These are phyloP conservation scores for Tilletia caries DNA, from an alignment of 1,284 basidiomycete species.

Conservation along the genomic window DNA sequence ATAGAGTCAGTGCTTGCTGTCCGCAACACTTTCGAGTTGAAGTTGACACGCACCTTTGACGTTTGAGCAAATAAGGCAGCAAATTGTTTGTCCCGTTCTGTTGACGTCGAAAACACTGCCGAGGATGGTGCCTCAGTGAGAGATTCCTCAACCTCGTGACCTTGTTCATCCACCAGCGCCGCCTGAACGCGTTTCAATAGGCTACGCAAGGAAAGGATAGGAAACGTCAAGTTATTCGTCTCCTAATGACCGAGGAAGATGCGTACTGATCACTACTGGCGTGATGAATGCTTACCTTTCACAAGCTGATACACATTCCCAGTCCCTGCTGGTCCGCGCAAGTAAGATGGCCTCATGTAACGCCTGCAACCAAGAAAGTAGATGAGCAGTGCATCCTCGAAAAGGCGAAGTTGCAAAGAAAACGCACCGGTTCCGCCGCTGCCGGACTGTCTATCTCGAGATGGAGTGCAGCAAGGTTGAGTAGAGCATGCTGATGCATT, in stretches of 20 bases:
- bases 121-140: not conserved
- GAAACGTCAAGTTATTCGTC: too few species aligned
- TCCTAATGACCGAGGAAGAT: not conserved
- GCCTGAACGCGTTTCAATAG: not conserved
- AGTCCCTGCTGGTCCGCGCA: not conserved
- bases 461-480: not conserved
- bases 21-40: not conserved
- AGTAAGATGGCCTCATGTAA: conserved; percentile 8
- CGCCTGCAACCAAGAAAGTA: not conserved
- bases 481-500: conserved; percentile 9
- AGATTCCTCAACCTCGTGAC: not conserved
- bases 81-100: not conserved
- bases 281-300: conserved; percentile 1
- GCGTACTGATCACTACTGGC: not conserved
- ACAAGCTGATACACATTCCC: conserved; percentile 9
- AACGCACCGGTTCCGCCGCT: not conserved
- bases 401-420: too few species aligned
- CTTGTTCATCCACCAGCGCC: not conserved
- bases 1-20: not conserved
- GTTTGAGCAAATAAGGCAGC: not conserved
- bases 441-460: conserved; percentile 10
- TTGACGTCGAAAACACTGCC: not conserved
- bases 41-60: not conserved
- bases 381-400: not conserved
- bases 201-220: not conserved